Evolutionary conservation across 1,284 basidiomycete species (phyloP).

Genomic region (Leccinum pachyderme): DNA sequence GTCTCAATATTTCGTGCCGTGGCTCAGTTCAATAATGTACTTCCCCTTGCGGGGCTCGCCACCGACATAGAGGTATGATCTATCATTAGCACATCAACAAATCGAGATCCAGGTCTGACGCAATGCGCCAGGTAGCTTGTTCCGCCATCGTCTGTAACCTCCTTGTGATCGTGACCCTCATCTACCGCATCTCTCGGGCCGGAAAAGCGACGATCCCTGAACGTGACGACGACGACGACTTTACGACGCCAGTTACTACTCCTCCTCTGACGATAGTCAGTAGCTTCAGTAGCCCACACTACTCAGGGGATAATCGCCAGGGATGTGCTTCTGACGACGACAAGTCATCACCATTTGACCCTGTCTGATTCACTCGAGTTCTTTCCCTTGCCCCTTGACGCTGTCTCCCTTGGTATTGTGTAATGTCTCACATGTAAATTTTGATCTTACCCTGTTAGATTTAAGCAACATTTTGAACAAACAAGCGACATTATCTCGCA

Average conservation of each 20-base stretch:
- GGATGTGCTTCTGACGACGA: not conserved
- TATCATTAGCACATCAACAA: not conserved
- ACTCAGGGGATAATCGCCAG: not conserved
- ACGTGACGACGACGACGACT: conserved; percentile 3
- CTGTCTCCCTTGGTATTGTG: not conserved
- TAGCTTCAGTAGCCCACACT: not conserved
- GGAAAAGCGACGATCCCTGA: not conserved
- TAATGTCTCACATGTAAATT: not conserved
- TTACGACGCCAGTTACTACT: not conserved
- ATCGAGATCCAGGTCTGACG: conserved; percentile 1
- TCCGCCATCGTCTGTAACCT: conserved; percentile 19
- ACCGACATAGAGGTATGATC: conserved; percentile 21
- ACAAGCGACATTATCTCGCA: not conserved
- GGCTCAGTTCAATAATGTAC: conserved; percentile 12
- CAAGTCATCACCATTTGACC: not conserved
- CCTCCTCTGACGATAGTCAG: conserved; percentile 10
- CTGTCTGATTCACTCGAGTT: not conserved
- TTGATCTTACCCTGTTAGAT: not conserved
- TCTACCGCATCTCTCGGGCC: conserved; percentile 10
- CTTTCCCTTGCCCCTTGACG: not conserved
- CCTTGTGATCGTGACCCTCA: conserved; percentile 17
- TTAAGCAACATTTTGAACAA: not conserved
- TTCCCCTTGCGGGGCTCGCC: conserved; percentile 6
- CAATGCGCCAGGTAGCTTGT: conserved; percentile 12
- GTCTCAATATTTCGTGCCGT: conserved; percentile 18